Percentiles rank a stretch among this genome's conserved stretches.
These are phyloP conservation scores for Jacaranda mimosifolia DNA, from an alignment of 257 asterid genomes.

Conservation along the genomic window DNA sequence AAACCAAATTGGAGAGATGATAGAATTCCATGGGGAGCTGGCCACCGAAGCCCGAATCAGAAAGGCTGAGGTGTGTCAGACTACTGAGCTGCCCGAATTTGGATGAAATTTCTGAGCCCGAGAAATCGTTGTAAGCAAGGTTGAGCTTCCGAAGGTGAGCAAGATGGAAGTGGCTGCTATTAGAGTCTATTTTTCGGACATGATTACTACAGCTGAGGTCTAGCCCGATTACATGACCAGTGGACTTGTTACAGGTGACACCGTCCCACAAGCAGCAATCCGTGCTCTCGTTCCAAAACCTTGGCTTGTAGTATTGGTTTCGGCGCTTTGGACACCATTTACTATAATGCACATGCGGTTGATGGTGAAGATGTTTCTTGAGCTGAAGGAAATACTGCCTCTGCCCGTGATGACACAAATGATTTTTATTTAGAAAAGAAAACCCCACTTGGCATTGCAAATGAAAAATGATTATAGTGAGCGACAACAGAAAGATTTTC, in stretches of 20 bases:
- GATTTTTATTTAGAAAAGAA: background rate
- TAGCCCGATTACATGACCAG: constrained; percentile 2
- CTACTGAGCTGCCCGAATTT: background rate
- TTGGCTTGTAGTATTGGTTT: background rate
- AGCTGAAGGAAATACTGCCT: background rate
- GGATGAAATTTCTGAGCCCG: background rate
- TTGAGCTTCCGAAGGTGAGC: constrained; percentile 4
- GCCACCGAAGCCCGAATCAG: background rate
- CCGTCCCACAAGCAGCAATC: constrained; percentile 26
- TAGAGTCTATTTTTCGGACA: background rate
- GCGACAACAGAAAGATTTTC: background rate
- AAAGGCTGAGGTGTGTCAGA: constrained; percentile 17
- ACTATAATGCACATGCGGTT: too few species aligned
- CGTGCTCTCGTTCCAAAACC: background rate
- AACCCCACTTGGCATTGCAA: background rate
- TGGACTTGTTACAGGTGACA: constrained; percentile 4
- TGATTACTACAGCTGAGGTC: constrained; percentile 5
- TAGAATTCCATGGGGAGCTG: constrained; percentile 15
- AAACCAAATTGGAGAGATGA: constrained; percentile 5
- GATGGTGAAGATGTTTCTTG: background rate
- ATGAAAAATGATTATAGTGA: background rate
- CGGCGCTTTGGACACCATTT: too few species aligned
- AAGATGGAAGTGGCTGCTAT: constrained; percentile 14
- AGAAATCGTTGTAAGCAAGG: background rate
- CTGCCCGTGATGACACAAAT: constrained; percentile 9